Evolutionary conservation across 306 rosid genomes (phyloP).

Genomic region (Sicyos edulis): DNA sequence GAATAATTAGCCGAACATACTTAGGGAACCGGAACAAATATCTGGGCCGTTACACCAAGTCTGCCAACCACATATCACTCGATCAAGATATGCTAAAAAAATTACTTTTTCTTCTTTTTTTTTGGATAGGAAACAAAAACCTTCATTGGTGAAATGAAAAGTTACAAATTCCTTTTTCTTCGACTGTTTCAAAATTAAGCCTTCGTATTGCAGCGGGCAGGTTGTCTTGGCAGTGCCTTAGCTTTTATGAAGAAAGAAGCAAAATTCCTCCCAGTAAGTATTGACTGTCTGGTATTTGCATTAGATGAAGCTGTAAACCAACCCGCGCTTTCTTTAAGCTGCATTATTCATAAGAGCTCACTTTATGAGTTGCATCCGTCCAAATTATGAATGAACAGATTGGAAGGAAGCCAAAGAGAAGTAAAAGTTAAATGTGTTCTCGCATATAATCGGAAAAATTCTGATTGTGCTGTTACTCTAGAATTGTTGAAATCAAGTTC

Average conservation of each 20-base stretch:
- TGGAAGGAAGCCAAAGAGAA: not conserved
- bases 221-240: constrained; percentile 79
- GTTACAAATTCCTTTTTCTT: no score
- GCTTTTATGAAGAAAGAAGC: constrained; percentile 76
- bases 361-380: not conserved
- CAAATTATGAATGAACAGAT: not conserved
- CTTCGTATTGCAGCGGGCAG: constrained; percentile 50
- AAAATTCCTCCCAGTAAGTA: constrained; percentile 67
- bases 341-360: constrained; percentile 11
- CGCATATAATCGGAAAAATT: not conserved
- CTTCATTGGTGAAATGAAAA: no score
- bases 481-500: not conserved
- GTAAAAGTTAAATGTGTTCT: not conserved
- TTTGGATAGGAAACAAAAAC: no score
- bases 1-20: no score
- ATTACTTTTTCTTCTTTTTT: no score
- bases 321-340: not conserved
- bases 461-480: not conserved
- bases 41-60: no score
- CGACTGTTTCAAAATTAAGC: constrained; percentile 15
- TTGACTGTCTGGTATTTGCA: not conserved
- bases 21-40: no score
- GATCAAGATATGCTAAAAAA: not conserved
- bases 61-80: not conserved
- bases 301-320: constrained; percentile 7